Conservation (phyloP, 2,329 filamentous ascomycete genomes). For the Gaeumannomyces tritici region DNA sequence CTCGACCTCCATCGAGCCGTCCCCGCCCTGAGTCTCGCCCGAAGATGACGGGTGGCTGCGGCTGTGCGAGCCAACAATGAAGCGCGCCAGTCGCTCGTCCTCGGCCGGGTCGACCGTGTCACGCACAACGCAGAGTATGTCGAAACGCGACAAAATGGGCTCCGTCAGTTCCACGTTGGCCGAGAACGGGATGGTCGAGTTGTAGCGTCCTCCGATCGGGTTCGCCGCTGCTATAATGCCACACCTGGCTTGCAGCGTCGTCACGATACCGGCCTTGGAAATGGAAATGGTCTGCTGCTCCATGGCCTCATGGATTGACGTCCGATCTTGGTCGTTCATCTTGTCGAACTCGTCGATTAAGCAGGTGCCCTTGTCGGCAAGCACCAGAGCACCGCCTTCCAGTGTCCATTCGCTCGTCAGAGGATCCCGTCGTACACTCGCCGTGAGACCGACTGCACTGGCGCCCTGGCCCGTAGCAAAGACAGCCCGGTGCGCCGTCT, state of each 20-base stretch:
- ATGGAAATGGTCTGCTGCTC: conserved; percentile 99
- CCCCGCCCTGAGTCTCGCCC: conserved; percentile 14
- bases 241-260: conserved; percentile 89
- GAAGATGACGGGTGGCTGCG: conserved; percentile 59
- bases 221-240: conserved; percentile 96
- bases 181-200: conserved; percentile 90
- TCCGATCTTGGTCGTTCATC: conserved; percentile 98
- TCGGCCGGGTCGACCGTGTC: conserved; percentile 89
- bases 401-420: conserved; percentile 96
- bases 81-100: conserved; percentile 86
- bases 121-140: conserved; percentile 90
- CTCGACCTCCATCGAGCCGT: conserved; percentile 54
- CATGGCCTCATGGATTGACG: conserved; percentile 99
- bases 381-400: conserved; percentile 88
- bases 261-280: conserved; percentile 96
- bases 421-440: conserved; percentile 89
- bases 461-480: conserved; percentile 97
- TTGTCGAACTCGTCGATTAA: conserved; percentile 99
- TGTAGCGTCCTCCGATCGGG: conserved; percentile 92
- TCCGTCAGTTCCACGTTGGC: conserved; percentile 96
- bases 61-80: conserved; percentile 90
- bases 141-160: conserved; percentile 94
- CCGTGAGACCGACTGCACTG: conserved; percentile 93
- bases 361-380: conserved; percentile 90
- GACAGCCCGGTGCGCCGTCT: conserved; percentile 91